These are phyloP conservation scores for Talaromyces ruber DNA, from an alignment of 495 filamentous ascomycete genomes.

Conservation along the genomic window DNA sequence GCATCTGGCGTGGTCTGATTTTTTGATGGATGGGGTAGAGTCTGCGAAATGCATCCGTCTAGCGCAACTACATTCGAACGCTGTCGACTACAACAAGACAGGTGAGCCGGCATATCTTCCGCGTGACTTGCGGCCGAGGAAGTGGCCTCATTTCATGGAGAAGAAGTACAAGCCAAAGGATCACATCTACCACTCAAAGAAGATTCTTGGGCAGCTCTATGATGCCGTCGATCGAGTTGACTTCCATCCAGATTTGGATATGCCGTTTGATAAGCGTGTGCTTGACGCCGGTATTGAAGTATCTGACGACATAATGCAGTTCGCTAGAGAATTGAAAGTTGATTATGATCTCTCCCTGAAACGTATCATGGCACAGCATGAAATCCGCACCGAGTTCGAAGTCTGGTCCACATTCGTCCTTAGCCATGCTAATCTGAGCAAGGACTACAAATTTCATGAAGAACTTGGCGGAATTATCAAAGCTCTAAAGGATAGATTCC, in stretches of 20 bases:
- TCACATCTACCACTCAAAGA: slow-evolving; percentile 55
- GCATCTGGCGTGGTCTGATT: slow-evolving; percentile 74
- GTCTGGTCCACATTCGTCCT: slow-evolving; percentile 80
- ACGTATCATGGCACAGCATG: slow-evolving; percentile 78
- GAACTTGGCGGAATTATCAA: slow-evolving; percentile 59
- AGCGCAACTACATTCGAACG: slow-evolving; percentile 76
- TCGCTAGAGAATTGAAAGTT: slow-evolving; percentile 57
- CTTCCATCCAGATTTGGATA: slow-evolving; percentile 60
- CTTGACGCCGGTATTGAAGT: slow-evolving; percentile 50
- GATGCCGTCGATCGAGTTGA: slow-evolving; percentile 59
- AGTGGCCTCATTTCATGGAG: slow-evolving; percentile 91
- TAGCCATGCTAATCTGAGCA: slow-evolving; percentile 51
- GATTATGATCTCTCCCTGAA: slow-evolving; percentile 71
- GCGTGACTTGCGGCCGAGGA: slow-evolving; percentile 44
- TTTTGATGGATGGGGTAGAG: slow-evolving; percentile 50
- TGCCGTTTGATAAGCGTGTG: slow-evolving; percentile 71
- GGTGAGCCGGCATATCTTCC: slow-evolving; percentile 65
- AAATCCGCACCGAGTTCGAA: slow-evolving; percentile 85
- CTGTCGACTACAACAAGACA: slow-evolving; percentile 92
- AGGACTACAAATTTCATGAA: slow-evolving; percentile 82
- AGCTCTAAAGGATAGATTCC: slow-evolving; percentile 58
- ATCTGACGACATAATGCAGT: slow-evolving; percentile 41
- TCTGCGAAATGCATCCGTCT: slow-evolving; percentile 64
- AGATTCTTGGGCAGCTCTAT: slow-evolving; percentile 76
- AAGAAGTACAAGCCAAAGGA: slow-evolving; percentile 44